phyloP scores from a whole-genome alignment of 352 stramenopile species.

The Pythium aquatile region DNA sequence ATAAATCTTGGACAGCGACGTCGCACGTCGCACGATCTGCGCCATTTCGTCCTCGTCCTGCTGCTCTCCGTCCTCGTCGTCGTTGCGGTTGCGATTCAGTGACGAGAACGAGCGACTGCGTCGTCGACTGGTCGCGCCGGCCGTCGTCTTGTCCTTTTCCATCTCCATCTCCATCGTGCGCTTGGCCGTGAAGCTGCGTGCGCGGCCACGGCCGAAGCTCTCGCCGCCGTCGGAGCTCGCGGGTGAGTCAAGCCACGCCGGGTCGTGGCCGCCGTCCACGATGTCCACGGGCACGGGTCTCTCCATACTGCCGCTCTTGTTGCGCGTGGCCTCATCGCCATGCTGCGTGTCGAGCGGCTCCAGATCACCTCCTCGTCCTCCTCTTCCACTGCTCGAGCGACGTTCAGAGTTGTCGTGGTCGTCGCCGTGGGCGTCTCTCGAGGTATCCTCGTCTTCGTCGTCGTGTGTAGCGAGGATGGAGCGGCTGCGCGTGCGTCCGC shows the following conservation, averaged over 20 bases:
- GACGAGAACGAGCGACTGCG: constrained; percentile 76
- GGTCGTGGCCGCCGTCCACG: constrained; percentile 36
- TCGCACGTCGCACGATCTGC: constrained; percentile 60
- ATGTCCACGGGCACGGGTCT: constrained; percentile 32
- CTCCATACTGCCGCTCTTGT: constrained; percentile 28
- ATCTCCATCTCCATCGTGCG: constrained; percentile 34
- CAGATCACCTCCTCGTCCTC: constrained; percentile 11
- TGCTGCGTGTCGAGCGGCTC: constrained; percentile 11
- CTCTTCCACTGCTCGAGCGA: constrained; percentile 12
- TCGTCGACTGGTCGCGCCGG: constrained; percentile 28
- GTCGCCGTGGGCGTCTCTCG: constrained; percentile 4
- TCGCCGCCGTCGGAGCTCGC: constrained; percentile 24
- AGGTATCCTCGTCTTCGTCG: constrained; percentile 20
- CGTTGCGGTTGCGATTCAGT: constrained; percentile 17
- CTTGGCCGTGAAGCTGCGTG: constrained; percentile 52
- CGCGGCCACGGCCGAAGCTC: constrained; percentile 28
- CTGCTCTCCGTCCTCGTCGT: constrained; percentile 13
- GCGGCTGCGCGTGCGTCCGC: constrained; percentile 71
- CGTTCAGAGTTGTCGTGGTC: not conserved
- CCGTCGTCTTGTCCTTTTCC: constrained; percentile 10
- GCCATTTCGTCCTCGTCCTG: constrained; percentile 35
- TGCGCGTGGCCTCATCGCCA: not conserved
- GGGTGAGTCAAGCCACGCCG: constrained; percentile 32
- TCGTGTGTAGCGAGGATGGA: constrained; percentile 66
- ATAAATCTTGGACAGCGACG: constrained; percentile 84